Conservation (phyloP, 2,329 filamentous ascomycete species). For the Colletotrichum sp. region DNA sequence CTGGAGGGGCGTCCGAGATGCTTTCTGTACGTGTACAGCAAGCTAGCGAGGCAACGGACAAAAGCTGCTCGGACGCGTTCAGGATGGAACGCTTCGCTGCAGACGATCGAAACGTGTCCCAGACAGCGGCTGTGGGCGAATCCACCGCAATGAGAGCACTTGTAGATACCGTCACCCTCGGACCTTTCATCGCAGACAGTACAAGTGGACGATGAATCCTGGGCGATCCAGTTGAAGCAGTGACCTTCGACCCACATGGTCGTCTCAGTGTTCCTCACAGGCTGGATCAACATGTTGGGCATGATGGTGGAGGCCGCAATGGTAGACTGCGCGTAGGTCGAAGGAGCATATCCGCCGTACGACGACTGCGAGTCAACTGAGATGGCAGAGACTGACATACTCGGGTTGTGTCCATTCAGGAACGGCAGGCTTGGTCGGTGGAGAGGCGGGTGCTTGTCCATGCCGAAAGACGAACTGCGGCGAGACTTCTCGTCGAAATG, state of each 20-base stretch:
- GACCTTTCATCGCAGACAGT: constrained; percentile 79
- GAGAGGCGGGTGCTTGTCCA: constrained; percentile 72
- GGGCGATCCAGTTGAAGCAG: constrained; percentile 70
- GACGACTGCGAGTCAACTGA: constrained; percentile 72
- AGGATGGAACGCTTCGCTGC: constrained; percentile 64
- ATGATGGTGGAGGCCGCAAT: constrained; percentile 85
- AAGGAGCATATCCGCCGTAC: constrained; percentile 78
- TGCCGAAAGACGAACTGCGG: constrained; percentile 90
- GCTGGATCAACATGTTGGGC: constrained; percentile 82
- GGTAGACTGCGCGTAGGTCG: constrained; percentile 85
- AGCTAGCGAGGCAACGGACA: constrained; percentile 68
- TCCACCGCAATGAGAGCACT: constrained; percentile 69
- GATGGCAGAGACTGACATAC: constrained; percentile 63
- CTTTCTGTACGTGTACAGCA: constrained; percentile 71
- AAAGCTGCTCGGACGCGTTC: constrained; percentile 69
- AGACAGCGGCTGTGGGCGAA: constrained; percentile 65
- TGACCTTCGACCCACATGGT: constrained; percentile 87
- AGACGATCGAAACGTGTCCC: constrained; percentile 67
- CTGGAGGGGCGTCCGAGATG: constrained; percentile 63
- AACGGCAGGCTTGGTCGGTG: constrained; percentile 78
- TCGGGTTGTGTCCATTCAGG: constrained; percentile 66
- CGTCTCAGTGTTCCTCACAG: constrained; percentile 78
- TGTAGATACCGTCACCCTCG: constrained; percentile 75
- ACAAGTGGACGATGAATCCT: constrained; percentile 67
- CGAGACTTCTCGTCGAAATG: constrained; percentile 86